phyloP scores from a whole-genome alignment of 2,329 filamentous ascomycete species.

The Pyricularia grisea region DNA sequence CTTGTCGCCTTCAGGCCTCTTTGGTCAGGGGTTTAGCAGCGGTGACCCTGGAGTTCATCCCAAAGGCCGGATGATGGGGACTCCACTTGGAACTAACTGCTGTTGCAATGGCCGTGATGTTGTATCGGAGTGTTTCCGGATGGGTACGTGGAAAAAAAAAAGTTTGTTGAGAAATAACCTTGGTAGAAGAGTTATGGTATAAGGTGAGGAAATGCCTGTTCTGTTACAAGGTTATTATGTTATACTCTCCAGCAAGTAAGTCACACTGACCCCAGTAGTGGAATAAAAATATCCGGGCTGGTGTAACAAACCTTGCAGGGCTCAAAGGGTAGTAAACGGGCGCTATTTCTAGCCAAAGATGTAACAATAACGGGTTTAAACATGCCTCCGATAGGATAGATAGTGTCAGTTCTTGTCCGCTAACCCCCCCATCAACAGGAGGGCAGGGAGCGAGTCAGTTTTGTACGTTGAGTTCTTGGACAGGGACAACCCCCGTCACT shows the following conservation, averaged over 20 bases:
- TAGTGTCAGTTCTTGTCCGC: background rate
- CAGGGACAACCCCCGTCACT: background rate
- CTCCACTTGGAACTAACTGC: background rate
- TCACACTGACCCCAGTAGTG: no score
- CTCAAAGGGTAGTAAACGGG: background rate
- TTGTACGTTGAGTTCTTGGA: background rate
- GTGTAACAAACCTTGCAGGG: background rate
- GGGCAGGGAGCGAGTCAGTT: background rate
- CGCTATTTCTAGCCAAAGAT: background rate
- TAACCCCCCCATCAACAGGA: background rate
- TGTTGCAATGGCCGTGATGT: background rate
- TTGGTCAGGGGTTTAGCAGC: background rate
- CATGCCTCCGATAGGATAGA: background rate
- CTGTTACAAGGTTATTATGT: background rate
- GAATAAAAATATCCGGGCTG: background rate
- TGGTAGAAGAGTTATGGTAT: background rate
- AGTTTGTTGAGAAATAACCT: no score
- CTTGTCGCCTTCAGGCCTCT: no score
- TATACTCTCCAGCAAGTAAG: background rate
- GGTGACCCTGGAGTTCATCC: background rate
- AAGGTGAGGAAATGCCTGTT: background rate
- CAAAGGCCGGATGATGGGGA: background rate
- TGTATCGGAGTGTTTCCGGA: background rate
- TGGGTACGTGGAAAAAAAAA: background rate
- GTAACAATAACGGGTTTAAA: background rate